phyloP scores from a whole-genome alignment of 306 rosid species.

The Gillenia trifoliata region DNA sequence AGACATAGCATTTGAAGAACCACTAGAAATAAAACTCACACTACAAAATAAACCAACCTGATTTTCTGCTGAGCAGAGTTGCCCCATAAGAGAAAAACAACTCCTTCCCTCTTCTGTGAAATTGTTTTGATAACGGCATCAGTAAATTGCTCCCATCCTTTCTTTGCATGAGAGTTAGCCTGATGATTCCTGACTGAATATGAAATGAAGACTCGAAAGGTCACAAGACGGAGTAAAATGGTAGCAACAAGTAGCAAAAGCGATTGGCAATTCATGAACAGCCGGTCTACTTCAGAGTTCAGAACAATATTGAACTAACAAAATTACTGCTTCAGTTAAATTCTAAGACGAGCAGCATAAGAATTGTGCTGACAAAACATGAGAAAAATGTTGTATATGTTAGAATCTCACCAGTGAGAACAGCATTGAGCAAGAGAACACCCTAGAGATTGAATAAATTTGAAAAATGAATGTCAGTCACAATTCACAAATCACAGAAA shows the following conservation, averaged over 20 bases:
- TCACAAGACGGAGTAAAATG: neutral
- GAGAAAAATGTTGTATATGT: neutral
- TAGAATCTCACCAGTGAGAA: conserved; percentile 71
- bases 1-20: neutral
- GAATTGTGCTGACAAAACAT: neutral
- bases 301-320: neutral
- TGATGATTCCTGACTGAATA: conserved; percentile 76
- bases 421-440: conserved; percentile 89
- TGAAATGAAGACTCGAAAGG: conserved; percentile 4
- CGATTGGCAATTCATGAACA: too few species aligned
- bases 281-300: too few species aligned
- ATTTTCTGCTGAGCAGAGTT: conserved; percentile 82
- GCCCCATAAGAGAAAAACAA: conserved; percentile 90
- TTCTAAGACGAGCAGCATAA: neutral
- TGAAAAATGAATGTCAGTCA: neutral
- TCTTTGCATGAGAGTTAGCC: conserved; percentile 91
- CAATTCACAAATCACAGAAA: neutral
- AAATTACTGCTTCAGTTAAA: neutral
- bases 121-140: conserved; percentile 78
- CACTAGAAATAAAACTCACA: neutral
- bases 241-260: neutral
- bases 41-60: conserved; percentile 36
- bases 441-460: conserved; percentile 49
- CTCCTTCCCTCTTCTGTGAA: conserved; percentile 79
- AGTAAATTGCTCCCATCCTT: conserved; percentile 95